Percentiles rank a stretch among this genome's conserved stretches.
Evolutionary conservation across 352 stramenopile genomes (phyloP).

Genomic region (Elongisporangium anandrum): DNA sequence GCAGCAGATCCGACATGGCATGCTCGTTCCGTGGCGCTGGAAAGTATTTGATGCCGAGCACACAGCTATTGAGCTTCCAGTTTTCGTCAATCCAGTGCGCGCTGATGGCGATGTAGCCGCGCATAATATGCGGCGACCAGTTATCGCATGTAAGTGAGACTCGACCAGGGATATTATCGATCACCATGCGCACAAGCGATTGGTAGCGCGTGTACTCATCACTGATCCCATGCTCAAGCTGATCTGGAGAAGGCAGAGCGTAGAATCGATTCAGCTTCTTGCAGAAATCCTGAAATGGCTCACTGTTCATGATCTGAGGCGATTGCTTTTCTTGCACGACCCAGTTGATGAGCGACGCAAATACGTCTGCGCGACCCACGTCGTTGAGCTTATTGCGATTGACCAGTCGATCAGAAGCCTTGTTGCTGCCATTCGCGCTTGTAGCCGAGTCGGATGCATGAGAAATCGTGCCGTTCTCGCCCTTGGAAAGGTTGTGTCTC

Average conservation of each 20-base stretch:
- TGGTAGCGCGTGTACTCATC: conserved; percentile 1
- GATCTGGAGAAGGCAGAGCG: neutral
- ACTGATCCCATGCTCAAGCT: neutral
- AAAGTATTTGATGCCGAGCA: conserved; percentile 6
- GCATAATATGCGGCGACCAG: conserved; percentile 3
- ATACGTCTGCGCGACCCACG: neutral
- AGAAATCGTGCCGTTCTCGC: neutral
- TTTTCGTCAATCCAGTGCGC: conserved; percentile 9
- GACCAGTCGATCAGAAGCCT: neutral
- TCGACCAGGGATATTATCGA: conserved; percentile 3
- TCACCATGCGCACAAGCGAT: conserved; percentile 2
- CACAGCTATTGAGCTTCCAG: conserved; percentile 7
- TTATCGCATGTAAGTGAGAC: conserved; percentile 6
- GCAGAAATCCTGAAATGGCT: conserved; percentile 2
- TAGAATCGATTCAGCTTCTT: conserved; percentile 7
- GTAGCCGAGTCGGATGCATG: neutral
- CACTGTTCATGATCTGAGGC: conserved; percentile 1
- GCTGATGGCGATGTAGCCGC: conserved; percentile 5
- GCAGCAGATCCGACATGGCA: conserved; percentile 2
- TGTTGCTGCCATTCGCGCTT: neutral
- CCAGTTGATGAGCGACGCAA: conserved; percentile 2
- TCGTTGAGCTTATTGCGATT: neutral
- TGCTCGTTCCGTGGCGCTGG: conserved; percentile 1
- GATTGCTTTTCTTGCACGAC: conserved; percentile 3
- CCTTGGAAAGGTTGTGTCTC: neutral